A percentile compares a stretch with the other conserved stretches of the same genome.
Conservation (phyloP, 2,329 filamentous ascomycete genomes). For the Exophiala xenobiotica region DNA sequence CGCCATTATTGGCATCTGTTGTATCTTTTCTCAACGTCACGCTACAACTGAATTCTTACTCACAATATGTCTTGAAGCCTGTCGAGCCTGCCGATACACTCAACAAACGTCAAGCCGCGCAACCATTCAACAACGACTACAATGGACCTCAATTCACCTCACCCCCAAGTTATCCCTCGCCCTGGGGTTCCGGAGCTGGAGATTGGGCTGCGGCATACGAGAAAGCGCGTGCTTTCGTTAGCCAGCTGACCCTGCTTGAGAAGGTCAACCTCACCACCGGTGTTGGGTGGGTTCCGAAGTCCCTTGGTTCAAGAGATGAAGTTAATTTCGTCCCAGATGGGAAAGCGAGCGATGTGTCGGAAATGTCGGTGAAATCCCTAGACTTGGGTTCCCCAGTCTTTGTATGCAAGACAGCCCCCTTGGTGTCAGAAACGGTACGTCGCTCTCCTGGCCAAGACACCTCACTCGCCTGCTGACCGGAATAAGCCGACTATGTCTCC, state of each 20-base stretch:
- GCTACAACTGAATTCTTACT: constrained; percentile 17
- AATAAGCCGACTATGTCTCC: constrained; percentile 70
- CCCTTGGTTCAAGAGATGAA: not conserved
- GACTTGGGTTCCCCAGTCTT: constrained; percentile 67
- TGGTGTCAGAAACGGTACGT: constrained; percentile 67
- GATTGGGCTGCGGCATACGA: constrained; percentile 74
- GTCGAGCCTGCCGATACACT: constrained; percentile 23
- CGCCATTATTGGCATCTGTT: constrained; percentile 15
- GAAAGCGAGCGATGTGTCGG: constrained; percentile 73
- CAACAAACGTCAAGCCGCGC: constrained; percentile 21
- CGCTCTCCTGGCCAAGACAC: not conserved
- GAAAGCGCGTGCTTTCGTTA: constrained; percentile 76
- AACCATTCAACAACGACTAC: constrained; percentile 27
- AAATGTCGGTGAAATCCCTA: constrained; percentile 55
- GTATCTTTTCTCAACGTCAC: constrained; percentile 22
- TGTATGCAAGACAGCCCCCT: constrained; percentile 86
- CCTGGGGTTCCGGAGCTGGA: constrained; percentile 76
- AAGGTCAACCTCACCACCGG: constrained; percentile 96
- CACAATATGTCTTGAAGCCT: constrained; percentile 23
- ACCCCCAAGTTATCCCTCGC: constrained; percentile 76
- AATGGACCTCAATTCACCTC: constrained; percentile 42
- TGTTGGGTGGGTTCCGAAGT: constrained; percentile 61
- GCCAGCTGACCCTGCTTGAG: constrained; percentile 76
- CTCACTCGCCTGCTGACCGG: constrained; percentile 17
- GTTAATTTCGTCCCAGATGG: constrained; percentile 52